Percentiles rank a stretch among this genome's conserved stretches.
phyloP scores from a whole-genome alignment of 345 rosid species.

The Citrus trifoliata region DNA sequence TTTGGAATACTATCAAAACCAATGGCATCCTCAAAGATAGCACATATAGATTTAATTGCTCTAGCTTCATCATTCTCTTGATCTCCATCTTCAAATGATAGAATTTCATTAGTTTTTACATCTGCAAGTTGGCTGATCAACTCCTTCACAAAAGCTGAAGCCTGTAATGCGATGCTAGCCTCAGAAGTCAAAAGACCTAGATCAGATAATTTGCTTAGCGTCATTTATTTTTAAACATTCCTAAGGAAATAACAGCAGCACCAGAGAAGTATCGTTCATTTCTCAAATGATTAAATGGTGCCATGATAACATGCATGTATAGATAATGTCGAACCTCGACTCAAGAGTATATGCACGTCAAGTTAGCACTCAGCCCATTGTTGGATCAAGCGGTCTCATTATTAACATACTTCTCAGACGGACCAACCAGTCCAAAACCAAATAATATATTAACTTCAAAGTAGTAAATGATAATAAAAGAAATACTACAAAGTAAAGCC shows the following conservation, averaged over 20 bases:
- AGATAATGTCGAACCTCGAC: background rate
- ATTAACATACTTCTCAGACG: background rate
- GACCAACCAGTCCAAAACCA: background rate
- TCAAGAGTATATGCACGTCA: background rate
- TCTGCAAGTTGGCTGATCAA: constrained; percentile 50
- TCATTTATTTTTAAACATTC: constrained; percentile 7
- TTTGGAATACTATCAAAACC: constrained; percentile 44
- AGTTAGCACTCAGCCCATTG: background rate
- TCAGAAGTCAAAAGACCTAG: constrained; percentile 65
- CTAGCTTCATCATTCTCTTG: constrained; percentile 38
- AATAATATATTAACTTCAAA: background rate
- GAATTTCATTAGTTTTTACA: constrained; percentile 26
- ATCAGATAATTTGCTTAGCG: constrained; percentile 18
- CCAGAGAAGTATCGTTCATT: background rate
- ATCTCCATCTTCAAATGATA: constrained; percentile 32
- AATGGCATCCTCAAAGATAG: constrained; percentile 50
- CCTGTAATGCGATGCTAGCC: constrained; percentile 52
- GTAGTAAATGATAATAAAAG: background rate
- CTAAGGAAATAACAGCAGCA: background rate
- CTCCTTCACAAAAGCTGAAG: constrained; percentile 55
- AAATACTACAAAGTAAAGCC: background rate
- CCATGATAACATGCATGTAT: background rate
- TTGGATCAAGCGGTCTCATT: background rate
- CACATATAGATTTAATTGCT: constrained; percentile 48
- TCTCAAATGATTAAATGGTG: background rate